These are phyloP conservation scores for Penicillium verrucosum DNA, from an alignment of 2,329 filamentous ascomycete genomes.

Conservation along the genomic window DNA sequence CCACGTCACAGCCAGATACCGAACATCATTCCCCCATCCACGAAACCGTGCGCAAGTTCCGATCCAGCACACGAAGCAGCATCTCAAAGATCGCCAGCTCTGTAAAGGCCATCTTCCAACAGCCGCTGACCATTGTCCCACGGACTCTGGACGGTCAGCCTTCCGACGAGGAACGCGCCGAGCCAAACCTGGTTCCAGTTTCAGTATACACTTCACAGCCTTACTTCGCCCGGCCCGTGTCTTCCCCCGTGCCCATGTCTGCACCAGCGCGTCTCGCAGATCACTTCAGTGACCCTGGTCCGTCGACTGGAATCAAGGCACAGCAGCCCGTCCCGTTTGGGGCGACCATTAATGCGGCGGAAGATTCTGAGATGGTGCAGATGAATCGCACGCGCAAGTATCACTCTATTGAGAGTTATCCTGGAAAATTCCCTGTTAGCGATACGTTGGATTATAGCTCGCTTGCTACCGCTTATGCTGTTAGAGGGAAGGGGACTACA, in stretches of 20 bases:
- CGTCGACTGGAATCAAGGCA: neutral
- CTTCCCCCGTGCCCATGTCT: neutral
- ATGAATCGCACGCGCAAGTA: constrained; percentile 12
- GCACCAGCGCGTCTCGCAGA: neutral
- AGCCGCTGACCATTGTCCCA: neutral
- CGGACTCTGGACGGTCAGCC: neutral
- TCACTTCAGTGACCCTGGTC: constrained; percentile 9
- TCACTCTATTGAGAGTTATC: constrained; percentile 31
- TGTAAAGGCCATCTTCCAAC: neutral
- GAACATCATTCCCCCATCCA: constrained; percentile 3
- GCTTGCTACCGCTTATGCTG: constrained; percentile 25
- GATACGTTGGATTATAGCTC: constrained; percentile 27
- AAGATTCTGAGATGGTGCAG: constrained; percentile 11
- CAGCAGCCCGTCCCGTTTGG: constrained; percentile 1
- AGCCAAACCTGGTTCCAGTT: neutral
- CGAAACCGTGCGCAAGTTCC: constrained; percentile 7
- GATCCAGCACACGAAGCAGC: constrained; percentile 1
- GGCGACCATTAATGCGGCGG: constrained; percentile 3
- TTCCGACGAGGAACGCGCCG: neutral
- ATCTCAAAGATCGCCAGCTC: constrained; percentile 1
- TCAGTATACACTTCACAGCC: neutral
- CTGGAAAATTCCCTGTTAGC: constrained; percentile 34
- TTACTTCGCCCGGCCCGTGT: neutral
- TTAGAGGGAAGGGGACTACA: constrained; percentile 25
- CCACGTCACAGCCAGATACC: neutral